These are phyloP conservation scores for Neurospora tetrasperma DNA, from an alignment of 495 filamentous ascomycete genomes.

Conservation along the genomic window DNA sequence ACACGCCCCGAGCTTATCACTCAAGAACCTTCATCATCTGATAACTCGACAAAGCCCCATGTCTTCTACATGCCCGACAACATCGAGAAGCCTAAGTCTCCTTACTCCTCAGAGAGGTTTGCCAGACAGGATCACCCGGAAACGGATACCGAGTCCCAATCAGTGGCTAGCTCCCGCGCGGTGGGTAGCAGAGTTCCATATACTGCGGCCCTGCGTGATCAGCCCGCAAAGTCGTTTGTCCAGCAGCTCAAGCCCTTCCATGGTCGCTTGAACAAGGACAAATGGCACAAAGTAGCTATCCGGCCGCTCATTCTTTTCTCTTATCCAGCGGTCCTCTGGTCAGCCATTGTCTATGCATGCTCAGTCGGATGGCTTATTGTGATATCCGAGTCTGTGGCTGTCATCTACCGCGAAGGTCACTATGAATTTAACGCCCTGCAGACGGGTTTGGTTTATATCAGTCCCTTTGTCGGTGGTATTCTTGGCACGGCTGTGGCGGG, in stretches of 20 bases:
- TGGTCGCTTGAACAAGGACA: constrained; percentile 67
- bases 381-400: constrained; percentile 74
- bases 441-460: constrained; percentile 81
- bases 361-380: constrained; percentile 94
- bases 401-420: constrained; percentile 56
- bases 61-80: background rate
- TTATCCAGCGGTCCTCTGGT: constrained; percentile 90
- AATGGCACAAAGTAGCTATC: constrained; percentile 63
- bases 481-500: constrained; percentile 87
- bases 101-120: background rate
- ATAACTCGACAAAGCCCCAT: background rate
- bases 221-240: constrained; percentile 54
- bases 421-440: constrained; percentile 76
- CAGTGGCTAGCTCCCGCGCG: constrained; percentile 15
- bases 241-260: constrained; percentile 64
- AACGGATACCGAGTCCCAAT: constrained; percentile 28
- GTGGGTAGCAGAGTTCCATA: constrained; percentile 35
- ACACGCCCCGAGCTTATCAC: background rate
- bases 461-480: constrained; percentile 79
- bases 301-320: constrained; percentile 78
- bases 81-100: background rate
- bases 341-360: constrained; percentile 72
- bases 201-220: constrained; percentile 47
- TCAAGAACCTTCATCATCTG: background rate
- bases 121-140: constrained; percentile 8